Percentiles rank a stretch among this genome's conserved stretches.
Evolutionary conservation across 225 moss, liverwort and hornwort species (phyloP).

Genomic region (Climacium dendroides): DNA sequence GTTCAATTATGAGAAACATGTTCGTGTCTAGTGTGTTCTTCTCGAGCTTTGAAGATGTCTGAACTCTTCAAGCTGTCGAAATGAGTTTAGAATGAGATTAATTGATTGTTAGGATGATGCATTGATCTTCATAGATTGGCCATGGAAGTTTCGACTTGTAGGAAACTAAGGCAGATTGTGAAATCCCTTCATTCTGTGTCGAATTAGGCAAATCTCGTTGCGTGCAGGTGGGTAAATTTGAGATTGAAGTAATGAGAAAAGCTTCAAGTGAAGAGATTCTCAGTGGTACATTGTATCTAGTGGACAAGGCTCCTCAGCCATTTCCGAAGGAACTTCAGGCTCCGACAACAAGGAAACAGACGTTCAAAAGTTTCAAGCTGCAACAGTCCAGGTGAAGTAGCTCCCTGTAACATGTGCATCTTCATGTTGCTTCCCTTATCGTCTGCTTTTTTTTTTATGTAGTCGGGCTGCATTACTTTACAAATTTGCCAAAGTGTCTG

Average conservation of each 20-base stretch:
- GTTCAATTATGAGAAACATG: neutral
- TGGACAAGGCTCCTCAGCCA: slow-evolving; percentile 5
- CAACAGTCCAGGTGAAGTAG: slow-evolving; percentile 23
- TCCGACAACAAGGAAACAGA: slow-evolving; percentile 10
- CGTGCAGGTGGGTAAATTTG: slow-evolving; percentile 71
- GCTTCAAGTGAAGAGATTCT: slow-evolving; percentile 48
- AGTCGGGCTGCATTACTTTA: neutral
- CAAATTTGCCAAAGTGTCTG: neutral
- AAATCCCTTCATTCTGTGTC: neutral
- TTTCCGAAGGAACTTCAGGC: neutral
- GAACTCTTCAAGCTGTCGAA: neutral
- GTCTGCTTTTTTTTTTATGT: neutral
- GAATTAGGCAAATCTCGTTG: neutral
- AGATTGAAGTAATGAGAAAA: slow-evolving; percentile 63
- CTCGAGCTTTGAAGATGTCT: neutral
- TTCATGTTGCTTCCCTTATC: neutral
- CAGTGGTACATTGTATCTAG: slow-evolving; percentile 43
- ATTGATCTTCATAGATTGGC: neutral
- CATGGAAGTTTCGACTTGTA: neutral
- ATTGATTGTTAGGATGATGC: neutral
- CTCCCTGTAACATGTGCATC: neutral
- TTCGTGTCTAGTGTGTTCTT: neutral
- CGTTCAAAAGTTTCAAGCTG: slow-evolving; percentile 33
- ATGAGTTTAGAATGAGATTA: neutral
- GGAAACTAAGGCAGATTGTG: neutral